phyloP scores from a whole-genome alignment of 1,139 yeast species.

The Dujonia santamariae region DNA sequence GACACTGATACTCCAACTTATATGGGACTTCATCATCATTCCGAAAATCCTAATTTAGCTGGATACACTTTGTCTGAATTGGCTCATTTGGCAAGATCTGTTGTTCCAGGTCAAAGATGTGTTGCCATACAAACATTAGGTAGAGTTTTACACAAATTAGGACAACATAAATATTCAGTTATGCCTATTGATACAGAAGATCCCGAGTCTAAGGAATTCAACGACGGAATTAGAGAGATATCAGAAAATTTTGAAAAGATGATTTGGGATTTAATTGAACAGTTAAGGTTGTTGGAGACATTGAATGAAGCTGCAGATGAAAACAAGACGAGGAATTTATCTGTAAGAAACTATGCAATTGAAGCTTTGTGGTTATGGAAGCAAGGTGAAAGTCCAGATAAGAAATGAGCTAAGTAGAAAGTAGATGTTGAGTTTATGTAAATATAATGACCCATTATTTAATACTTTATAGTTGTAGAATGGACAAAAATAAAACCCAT shows the following conservation, averaged over 20 bases:
- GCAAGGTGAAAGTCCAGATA: conserved; percentile 45
- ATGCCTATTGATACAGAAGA: conserved; percentile 36
- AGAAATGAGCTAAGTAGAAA: neutral
- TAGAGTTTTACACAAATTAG: conserved; percentile 77
- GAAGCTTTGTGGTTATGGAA: conserved; percentile 96
- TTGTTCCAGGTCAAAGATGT: conserved; percentile 80
- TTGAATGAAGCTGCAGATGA: conserved; percentile 77
- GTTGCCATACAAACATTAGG: conserved; percentile 87
- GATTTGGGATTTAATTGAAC: conserved; percentile 73
- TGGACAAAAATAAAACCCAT: too few relatives aligned
- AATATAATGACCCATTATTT: conserved; percentile 1
- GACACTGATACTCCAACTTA: conserved; percentile 44
- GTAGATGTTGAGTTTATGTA: neutral
- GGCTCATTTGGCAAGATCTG: conserved; percentile 75
- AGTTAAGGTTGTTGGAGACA: conserved; percentile 66
- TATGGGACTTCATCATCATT: conserved; percentile 87
- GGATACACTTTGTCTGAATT: conserved; percentile 88
- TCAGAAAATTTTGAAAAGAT: conserved; percentile 53
- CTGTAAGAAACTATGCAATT: conserved; percentile 80
- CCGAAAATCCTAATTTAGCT: conserved; percentile 83
- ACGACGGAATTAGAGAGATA: conserved; percentile 35
- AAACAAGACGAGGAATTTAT: conserved; percentile 57
- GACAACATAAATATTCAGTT: conserved; percentile 56
- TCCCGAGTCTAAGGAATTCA: conserved; percentile 36
- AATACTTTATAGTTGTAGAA: neutral